phyloP scores from a whole-genome alignment of 495 filamentous ascomycete genomes.

The Podospora pseudopauciseta region DNA sequence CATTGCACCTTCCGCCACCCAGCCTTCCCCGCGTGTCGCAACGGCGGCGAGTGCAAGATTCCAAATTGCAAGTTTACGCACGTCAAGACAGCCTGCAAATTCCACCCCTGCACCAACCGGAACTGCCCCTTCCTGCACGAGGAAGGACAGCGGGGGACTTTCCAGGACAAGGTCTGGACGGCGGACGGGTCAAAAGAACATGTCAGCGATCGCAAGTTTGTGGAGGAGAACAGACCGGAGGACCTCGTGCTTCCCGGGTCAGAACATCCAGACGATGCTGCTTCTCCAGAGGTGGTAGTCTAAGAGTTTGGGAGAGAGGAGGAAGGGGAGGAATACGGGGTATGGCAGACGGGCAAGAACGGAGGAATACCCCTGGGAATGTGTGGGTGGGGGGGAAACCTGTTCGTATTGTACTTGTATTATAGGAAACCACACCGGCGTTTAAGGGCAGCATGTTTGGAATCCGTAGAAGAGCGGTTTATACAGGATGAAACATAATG shows the following conservation, averaged over 20 bases:
- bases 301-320: constrained; percentile 13
- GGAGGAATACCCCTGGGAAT: constrained; percentile 7
- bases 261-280: constrained; percentile 25
- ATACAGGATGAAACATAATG: background rate
- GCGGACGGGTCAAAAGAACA: constrained; percentile 57
- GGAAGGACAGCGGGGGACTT: constrained; percentile 79
- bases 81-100: constrained; percentile 76
- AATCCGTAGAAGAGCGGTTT: constrained; percentile 13
- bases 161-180: constrained; percentile 89
- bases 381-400: constrained; percentile 10
- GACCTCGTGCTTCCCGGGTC: constrained; percentile 73
- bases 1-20: constrained; percentile 86
- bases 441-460: constrained; percentile 18
- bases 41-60: constrained; percentile 84
- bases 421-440: constrained; percentile 28
- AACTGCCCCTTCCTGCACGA: constrained; percentile 84
- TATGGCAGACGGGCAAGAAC: constrained; percentile 7
- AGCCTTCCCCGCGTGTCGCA: constrained; percentile 73
- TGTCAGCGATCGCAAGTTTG: constrained; percentile 90
- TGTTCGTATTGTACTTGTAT: constrained; percentile 24
- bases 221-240: constrained; percentile 63
- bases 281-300: constrained; percentile 26
- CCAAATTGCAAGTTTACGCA: constrained; percentile 90
- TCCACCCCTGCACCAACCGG: constrained; percentile 82
- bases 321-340: background rate